Evolutionary conservation across 352 stramenopile species (phyloP).

Genomic region (Phytophthora cactorum): DNA sequence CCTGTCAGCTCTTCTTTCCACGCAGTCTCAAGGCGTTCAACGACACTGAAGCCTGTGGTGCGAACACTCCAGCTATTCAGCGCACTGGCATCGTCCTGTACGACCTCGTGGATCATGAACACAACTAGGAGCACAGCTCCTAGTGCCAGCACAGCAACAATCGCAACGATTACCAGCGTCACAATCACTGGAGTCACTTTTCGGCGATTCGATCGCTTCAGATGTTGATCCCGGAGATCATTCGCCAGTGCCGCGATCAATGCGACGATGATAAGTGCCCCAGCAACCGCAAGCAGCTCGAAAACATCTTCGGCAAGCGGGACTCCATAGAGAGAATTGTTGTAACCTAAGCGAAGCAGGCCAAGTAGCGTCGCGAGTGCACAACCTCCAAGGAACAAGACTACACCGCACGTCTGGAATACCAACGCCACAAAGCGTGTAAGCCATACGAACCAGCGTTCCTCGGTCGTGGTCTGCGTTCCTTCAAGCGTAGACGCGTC

Average conservation of each 20-base stretch:
- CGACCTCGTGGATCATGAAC: constrained; percentile 70
- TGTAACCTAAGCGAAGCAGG: constrained; percentile 56
- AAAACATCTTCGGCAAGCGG: constrained; percentile 51
- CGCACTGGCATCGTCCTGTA: constrained; percentile 50
- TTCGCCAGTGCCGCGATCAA: constrained; percentile 61
- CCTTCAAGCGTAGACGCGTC: constrained; percentile 53
- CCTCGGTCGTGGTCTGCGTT: constrained; percentile 67
- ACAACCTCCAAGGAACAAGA: constrained; percentile 54
- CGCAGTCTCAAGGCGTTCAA: constrained; percentile 45
- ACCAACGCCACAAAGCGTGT: constrained; percentile 48
- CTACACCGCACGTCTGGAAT: constrained; percentile 35
- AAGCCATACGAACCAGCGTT: constrained; percentile 81
- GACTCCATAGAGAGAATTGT: constrained; percentile 59
- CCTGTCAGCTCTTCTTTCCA: constrained; percentile 52
- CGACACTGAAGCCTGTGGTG: constrained; percentile 73
- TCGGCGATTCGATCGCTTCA: constrained; percentile 28
- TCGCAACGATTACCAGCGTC: constrained; percentile 38
- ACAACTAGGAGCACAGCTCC: constrained; percentile 44
- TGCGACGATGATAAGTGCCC: constrained; percentile 39
- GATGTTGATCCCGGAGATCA: constrained; percentile 52
- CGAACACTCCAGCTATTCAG: constrained; percentile 77
- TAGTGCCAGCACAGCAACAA: constrained; percentile 53
- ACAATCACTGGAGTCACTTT: constrained; percentile 25
- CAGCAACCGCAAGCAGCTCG: constrained; percentile 46
- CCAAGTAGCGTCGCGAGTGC: constrained; percentile 61